These are phyloP conservation scores for Blastobotrys parvus DNA, from an alignment of 805 yeast genomes.

Conservation along the genomic window DNA sequence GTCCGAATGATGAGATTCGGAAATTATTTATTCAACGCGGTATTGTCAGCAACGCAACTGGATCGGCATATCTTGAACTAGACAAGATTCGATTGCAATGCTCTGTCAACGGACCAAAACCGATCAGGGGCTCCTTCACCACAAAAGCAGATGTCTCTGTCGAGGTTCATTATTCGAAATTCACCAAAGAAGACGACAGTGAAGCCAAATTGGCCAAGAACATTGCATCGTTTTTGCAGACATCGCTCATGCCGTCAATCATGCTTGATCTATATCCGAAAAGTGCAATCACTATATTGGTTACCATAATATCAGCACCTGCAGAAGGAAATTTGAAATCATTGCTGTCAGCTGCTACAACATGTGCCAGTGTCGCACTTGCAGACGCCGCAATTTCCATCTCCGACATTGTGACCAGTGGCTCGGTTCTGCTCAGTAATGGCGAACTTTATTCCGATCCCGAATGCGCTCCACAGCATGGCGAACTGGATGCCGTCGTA, in stretches of 20 bases:
- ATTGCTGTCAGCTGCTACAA: slow-evolving; percentile 45
- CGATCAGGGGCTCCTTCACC: slow-evolving; percentile 64
- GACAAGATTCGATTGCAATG: slow-evolving; percentile 54
- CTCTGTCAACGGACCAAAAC: slow-evolving; percentile 83
- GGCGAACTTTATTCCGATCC: slow-evolving; percentile 7
- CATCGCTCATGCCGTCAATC: slow-evolving; percentile 45
- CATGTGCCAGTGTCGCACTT: slow-evolving; percentile 62
- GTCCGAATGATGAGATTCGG: slow-evolving; percentile 20
- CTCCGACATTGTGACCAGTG: slow-evolving; percentile 59
- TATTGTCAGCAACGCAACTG: slow-evolving; percentile 61
- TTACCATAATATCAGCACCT: slow-evolving; percentile 51
- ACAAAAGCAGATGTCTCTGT: slow-evolving; percentile 61
- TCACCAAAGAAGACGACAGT: slow-evolving; percentile 30
- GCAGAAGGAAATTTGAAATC: slow-evolving; percentile 29
- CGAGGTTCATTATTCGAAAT: slow-evolving; percentile 46
- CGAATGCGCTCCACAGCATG: slow-evolving; percentile 2
- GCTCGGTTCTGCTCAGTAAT: slow-evolving; percentile 14
- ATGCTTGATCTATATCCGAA: slow-evolving; percentile 75
- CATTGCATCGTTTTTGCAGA: slow-evolving; percentile 41
- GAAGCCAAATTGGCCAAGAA: slow-evolving; percentile 31
- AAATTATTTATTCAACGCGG: slow-evolving; percentile 56
- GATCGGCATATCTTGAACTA: slow-evolving; percentile 72
- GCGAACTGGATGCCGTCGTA: slow-evolving; percentile 31
- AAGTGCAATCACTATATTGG: slow-evolving; percentile 72
- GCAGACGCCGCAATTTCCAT: slow-evolving; percentile 81